These are phyloP conservation scores for Lepidium campestre DNA, from an alignment of 441 rosid genomes.

Conservation along the genomic window DNA sequence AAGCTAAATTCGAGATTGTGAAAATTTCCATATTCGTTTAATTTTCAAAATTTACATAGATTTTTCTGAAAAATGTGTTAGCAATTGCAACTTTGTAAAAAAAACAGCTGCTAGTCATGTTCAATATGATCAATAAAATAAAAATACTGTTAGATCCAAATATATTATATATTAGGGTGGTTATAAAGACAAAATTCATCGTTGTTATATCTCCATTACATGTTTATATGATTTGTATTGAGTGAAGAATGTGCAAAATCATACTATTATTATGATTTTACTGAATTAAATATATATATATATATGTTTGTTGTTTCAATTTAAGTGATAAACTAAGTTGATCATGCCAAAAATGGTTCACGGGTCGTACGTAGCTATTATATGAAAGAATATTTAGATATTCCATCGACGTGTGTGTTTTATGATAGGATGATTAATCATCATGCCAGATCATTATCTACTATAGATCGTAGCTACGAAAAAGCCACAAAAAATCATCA, in stretches of 20 bases:
- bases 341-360: slow-evolving; percentile 16
- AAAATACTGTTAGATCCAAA: slow-evolving; percentile 5
- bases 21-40: not conserved
- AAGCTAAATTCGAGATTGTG: no score
- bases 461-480: no score
- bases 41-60: not conserved
- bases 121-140: not conserved
- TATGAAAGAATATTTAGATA: not conserved
- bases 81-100: not conserved
- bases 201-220: not conserved
- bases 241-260: not conserved
- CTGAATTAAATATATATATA: not conserved
- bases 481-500: no score
- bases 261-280: not conserved
- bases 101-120: not conserved
- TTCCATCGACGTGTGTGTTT: not conserved
- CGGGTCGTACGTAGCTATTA: not conserved
- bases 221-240: not conserved
- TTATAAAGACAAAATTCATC: not conserved
- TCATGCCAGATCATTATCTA: not conserved
- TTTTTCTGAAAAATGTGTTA: not conserved
- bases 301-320: not conserved
- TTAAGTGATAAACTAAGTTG: slow-evolving; percentile 1
- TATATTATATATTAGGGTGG: not conserved
- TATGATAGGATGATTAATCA: not conserved